A percentile compares a stretch with the other conserved stretches of the same genome.
Evolutionary conservation across 75 land plant species (phyloP).

Genomic region (Picea glauca): DNA sequence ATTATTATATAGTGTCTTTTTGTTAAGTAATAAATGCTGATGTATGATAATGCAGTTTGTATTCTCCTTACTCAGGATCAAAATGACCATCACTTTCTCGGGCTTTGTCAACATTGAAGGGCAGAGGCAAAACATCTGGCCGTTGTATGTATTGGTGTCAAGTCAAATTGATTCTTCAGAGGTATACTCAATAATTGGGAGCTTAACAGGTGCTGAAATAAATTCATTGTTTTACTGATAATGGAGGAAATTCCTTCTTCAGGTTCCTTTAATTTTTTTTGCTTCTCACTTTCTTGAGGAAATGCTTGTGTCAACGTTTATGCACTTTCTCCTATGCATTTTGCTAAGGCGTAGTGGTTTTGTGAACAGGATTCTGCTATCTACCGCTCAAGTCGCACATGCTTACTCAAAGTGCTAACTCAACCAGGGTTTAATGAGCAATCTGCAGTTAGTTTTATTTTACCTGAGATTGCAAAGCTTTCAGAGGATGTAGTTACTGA

Average conservation of each 20-base stretch:
- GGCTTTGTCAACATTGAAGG: slow-evolving; percentile 19
- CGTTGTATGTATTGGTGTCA: slow-evolving; percentile 45
- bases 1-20: not conserved
- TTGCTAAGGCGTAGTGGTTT: not conserved
- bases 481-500: slow-evolving; percentile 32
- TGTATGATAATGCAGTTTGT: not conserved
- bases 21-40: not conserved
- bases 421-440: slow-evolving; percentile 26
- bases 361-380: slow-evolving; percentile 36
- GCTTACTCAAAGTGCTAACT: slow-evolving; percentile 20
- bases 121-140: slow-evolving; percentile 30
- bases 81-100: slow-evolving; percentile 42
- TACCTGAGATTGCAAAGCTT: slow-evolving; percentile 59
- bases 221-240: not conserved
- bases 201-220: not conserved
- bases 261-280: not conserved
- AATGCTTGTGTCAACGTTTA: not conserved
- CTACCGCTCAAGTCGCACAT: slow-evolving; percentile 29
- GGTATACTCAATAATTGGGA: not conserved
- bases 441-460: slow-evolving; percentile 41
- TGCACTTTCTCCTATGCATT: not conserved
- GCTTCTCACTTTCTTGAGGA: not conserved
- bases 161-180: slow-evolving; percentile 21
- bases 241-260: not conserved
- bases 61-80: slow-evolving; percentile 28